Evolutionary conservation across 116 monocot species (phyloP), one percentile per base, ranked within the genome.

Genomic region (Posidonia oceanica): DNA sequence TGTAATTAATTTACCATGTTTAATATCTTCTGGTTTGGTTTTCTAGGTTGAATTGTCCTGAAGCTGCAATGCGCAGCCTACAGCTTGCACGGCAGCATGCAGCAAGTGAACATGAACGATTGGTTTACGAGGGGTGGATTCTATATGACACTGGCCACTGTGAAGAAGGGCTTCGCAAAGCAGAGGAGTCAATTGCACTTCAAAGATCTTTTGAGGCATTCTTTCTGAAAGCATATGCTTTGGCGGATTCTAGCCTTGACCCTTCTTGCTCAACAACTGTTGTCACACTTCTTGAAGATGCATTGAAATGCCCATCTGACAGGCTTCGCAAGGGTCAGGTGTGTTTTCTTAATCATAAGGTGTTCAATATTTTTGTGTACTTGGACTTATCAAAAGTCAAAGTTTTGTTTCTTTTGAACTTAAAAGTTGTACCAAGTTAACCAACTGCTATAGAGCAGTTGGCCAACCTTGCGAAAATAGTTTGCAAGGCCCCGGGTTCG

Each of bases 321-420:
- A 79, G 90, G 71, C 80, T 90, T 44, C 83, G 90, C 57, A 90
- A 90, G 77, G 90, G 90, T 65, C 90, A 90, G 86, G 90, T 90
- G 68, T 39, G 53, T 52, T 64, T 14, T 64, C 18, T 64, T 18
- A 3, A 61, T 23, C 18, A 57, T n/a, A 0, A 57, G 18, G 14
- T 57, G 57, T 61, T 61, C 61, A 61, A 20, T 23, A 61, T 29
- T 10, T 48, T 48, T 10, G 12, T 48, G 7, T 48, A 12, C 12
- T 48, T 48, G 7, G 12, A 48, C 48, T 48, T 48, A 48, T 48
- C 22, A 60, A 21, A 60, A 8, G 5, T 18, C 18, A 60, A 60
- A 21, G 5, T 60, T 60, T 60, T 29, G 18, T 22, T 22, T 60
- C 60, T 23, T 22, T 60, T 22, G 21, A 60, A 29, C n/a, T 60